These are phyloP conservation scores for Nakazawaea populi DNA, from an alignment of 805 yeast genomes.

Conservation along the genomic window DNA sequence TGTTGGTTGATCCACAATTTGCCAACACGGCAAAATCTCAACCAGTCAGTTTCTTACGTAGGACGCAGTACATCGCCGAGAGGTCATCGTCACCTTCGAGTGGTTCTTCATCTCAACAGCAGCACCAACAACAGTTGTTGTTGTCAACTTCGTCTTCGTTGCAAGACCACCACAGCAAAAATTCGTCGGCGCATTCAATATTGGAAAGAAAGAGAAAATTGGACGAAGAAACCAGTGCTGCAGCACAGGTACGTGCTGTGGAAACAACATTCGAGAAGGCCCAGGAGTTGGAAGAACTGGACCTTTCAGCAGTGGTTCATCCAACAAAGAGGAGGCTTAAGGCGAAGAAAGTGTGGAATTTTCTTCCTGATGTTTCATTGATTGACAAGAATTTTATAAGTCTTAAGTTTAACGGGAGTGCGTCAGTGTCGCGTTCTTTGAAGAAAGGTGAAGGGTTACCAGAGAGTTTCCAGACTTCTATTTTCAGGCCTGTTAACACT, in stretches of 20 bases:
- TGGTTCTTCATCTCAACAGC: neutral
- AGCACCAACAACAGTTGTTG: slow-evolving; percentile 13
- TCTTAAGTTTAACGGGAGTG: slow-evolving; percentile 57
- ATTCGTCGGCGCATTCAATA: neutral
- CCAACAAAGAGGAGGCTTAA: slow-evolving; percentile 70
- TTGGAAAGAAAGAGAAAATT: slow-evolving; percentile 8
- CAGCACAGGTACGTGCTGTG: slow-evolving; percentile 57
- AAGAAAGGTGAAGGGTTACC: slow-evolving; percentile 28
- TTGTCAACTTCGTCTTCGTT: neutral
- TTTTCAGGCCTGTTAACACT: slow-evolving; percentile 69
- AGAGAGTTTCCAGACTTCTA: slow-evolving; percentile 37
- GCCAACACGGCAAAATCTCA: slow-evolving; percentile 34
- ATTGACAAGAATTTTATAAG: slow-evolving; percentile 71
- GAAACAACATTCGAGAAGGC: slow-evolving; percentile 74
- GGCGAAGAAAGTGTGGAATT: slow-evolving; percentile 74
- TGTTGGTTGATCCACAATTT: slow-evolving; percentile 74
- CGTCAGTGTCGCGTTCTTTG: slow-evolving; percentile 37
- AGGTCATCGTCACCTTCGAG: slow-evolving; percentile 15
- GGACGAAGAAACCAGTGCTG: slow-evolving; percentile 44
- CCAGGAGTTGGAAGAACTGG: slow-evolving; percentile 30
- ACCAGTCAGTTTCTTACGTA: slow-evolving; percentile 65
- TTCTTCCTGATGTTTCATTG: slow-evolving; percentile 88
- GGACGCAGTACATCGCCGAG: slow-evolving; percentile 83
- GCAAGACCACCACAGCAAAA: too few relatives aligned
- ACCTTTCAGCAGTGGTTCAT: slow-evolving; percentile 51